A percentile compares a stretch with the other conserved stretches of the same genome.
Evolutionary conservation across 805 yeast species (phyloP).

Genomic region (Ogataea parapolymorpha): DNA sequence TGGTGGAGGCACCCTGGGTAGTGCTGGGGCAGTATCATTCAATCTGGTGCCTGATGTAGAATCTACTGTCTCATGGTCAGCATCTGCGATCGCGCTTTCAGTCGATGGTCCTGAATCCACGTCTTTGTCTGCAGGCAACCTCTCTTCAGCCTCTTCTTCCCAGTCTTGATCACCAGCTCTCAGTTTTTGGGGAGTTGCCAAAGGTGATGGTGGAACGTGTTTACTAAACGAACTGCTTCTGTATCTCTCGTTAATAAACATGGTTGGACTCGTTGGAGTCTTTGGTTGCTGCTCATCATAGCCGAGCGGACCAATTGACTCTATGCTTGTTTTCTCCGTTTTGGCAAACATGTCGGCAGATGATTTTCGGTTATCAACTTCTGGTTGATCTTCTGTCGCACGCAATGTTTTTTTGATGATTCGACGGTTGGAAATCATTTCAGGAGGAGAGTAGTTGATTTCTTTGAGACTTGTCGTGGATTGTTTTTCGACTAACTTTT

Average conservation of each 20-base stretch:
- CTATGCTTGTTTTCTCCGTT: neutral
- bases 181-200: neutral
- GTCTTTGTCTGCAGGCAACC: neutral
- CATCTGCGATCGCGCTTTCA: too few relatives aligned
- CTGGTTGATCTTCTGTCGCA: neutral
- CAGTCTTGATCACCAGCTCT: neutral
- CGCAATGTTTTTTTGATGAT: neutral
- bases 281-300: constrained; percentile 1
- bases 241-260: constrained; percentile 26
- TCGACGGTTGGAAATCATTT: constrained; percentile 63
- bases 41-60: too few relatives aligned
- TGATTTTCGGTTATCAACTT: constrained; percentile 2
- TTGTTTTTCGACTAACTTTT: constrained; percentile 15
- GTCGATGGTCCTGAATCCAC: too few relatives aligned
- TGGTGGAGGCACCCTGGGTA: constrained; percentile 16
- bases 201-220: neutral
- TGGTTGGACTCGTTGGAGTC: constrained; percentile 23
- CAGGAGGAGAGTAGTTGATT: constrained; percentile 43
- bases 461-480: constrained; percentile 6
- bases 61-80: too few relatives aligned
- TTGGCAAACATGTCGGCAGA: constrained; percentile 8
- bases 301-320: neutral
- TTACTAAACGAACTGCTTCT: constrained; percentile 11
- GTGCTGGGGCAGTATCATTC: neutral
- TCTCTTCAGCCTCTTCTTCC: neutral